These are phyloP conservation scores for Straminergon stramineum DNA, from an alignment of 225 moss, liverwort and hornwort genomes.

Conservation along the genomic window DNA sequence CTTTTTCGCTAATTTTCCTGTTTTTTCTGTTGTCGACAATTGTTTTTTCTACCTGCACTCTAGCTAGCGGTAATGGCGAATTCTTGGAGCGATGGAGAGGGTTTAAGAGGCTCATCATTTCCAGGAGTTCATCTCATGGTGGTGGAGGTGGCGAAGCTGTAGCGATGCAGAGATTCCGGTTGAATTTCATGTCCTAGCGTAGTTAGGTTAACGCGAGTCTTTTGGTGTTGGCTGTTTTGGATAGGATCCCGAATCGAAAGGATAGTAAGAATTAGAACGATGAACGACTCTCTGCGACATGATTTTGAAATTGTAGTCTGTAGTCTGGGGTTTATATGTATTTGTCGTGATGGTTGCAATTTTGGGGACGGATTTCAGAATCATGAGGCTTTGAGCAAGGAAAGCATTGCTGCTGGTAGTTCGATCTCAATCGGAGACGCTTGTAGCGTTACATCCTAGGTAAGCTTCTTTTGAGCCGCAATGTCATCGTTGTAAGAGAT, in stretches of 20 bases:
- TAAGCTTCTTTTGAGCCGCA: background rate
- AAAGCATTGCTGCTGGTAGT: background rate
- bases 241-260: background rate
- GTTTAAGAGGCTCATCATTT: background rate
- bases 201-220: background rate
- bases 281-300: background rate
- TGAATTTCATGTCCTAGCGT: background rate
- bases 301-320: background rate
- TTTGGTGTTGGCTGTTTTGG: background rate
- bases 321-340: background rate
- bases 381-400: background rate
- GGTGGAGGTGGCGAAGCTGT: background rate
- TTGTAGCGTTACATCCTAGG: background rate
- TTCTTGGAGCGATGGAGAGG: background rate
- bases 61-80: background rate
- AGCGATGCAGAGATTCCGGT: background rate
- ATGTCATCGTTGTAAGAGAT: background rate
- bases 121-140: background rate
- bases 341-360: background rate
- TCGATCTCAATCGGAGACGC: background rate
- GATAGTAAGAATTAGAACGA: background rate
- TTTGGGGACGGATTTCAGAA: background rate
- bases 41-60: background rate
- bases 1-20: background rate
- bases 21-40: background rate